Evolutionary conservation across 139 green algal genomes (phyloP).

Genomic region (Tetratostichococcus sp.): DNA sequence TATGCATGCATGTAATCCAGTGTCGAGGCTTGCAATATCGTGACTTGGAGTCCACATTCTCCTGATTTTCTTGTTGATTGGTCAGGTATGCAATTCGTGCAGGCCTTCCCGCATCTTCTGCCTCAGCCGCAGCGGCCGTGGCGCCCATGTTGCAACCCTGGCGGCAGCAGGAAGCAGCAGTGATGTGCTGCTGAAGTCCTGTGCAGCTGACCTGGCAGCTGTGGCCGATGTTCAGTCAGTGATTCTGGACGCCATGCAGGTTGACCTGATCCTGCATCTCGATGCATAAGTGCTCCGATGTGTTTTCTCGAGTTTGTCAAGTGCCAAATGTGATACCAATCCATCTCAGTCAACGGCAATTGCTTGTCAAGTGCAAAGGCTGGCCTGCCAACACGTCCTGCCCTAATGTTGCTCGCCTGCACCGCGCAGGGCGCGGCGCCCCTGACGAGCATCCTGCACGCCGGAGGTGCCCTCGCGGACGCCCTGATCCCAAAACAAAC

Average conservation of each 20-base stretch:
- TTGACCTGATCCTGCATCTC: background rate
- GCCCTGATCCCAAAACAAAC: conserved; percentile 60
- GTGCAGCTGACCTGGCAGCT: background rate
- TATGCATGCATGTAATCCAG: no score
- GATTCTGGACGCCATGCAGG: background rate
- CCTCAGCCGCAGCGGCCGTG: background rate
- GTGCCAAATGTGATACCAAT: no score
- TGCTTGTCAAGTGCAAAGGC: no score
- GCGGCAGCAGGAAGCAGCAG: background rate
- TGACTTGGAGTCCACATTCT: no score
- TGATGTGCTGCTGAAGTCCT: background rate
- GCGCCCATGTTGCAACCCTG: background rate
- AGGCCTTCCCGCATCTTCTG: background rate
- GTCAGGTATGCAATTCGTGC: no score
- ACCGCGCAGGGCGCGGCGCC: background rate
- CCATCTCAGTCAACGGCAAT: no score
- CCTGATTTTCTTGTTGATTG: no score
- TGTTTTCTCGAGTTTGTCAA: no score
- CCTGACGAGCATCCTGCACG: conserved; percentile 54
- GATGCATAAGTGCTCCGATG: background rate
- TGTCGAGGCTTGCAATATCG: no score
- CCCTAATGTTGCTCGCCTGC: no score
- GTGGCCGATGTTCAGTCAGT: background rate
- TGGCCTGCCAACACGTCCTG: no score
- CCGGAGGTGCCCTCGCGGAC: conserved; percentile 67